Conservation (phyloP, 495 filamentous ascomycete species). For the Penicillium psychrofluorescens region DNA sequence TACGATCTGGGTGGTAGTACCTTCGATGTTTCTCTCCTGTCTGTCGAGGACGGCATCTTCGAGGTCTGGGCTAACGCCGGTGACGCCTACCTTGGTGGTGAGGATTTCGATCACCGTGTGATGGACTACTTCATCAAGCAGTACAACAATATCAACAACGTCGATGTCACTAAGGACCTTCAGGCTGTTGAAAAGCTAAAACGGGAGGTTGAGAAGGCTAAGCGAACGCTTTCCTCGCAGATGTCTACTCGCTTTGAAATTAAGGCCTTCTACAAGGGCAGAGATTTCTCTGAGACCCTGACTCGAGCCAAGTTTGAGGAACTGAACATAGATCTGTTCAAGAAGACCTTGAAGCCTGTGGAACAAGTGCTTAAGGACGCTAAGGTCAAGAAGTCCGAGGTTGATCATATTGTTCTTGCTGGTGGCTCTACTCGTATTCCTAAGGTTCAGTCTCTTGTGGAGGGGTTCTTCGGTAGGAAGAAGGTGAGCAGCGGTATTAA, state of each 20-base stretch:
- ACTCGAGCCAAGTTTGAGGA: constrained; percentile 99
- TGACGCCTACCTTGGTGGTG: constrained; percentile 99
- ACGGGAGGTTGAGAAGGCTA: constrained; percentile 99
- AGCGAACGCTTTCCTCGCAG: constrained; percentile 96
- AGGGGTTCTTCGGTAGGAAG: constrained; percentile 94
- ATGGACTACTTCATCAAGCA: constrained; percentile 96
- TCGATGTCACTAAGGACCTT: constrained; percentile 86
- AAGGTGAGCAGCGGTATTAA: constrained; percentile 97
- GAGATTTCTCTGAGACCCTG: constrained; percentile 97
- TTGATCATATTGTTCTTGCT: constrained; percentile 85
- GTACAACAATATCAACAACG: constrained; percentile 97
- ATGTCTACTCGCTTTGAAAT: constrained; percentile 98
- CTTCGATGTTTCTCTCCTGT: constrained; percentile 98
- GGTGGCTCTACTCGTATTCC: constrained; percentile 95
- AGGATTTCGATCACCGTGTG: constrained; percentile 98
- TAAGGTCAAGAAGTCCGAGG: constrained; percentile 79
- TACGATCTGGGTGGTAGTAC: constrained; percentile 99
- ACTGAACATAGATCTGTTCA: constrained; percentile 97
- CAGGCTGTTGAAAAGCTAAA: constrained; percentile 99
- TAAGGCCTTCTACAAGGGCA: constrained; percentile 92
- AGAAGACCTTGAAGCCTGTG: constrained; percentile 97
- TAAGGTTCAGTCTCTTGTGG: constrained; percentile 88
- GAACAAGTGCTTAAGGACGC: constrained; percentile 94
- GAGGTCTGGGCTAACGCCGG: constrained; percentile 97
- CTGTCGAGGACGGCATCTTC: constrained; percentile 94